These are phyloP conservation scores for Carpinus fangiana DNA, from an alignment of 306 rosid species.

Conservation along the genomic window DNA sequence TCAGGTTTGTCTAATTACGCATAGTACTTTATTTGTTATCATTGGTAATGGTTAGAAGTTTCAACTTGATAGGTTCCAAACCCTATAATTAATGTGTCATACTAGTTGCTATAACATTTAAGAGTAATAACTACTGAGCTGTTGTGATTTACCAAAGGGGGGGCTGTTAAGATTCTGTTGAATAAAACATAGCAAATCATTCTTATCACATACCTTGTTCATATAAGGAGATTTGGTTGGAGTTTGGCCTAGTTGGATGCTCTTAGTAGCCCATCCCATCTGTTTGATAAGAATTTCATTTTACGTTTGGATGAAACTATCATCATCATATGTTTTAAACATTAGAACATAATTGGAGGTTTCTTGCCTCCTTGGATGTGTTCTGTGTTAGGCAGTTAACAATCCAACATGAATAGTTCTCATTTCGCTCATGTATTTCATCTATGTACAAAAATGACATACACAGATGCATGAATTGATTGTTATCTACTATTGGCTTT, in stretches of 20 bases:
- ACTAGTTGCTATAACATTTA: constrained; percentile 5
- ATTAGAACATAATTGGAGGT: not conserved
- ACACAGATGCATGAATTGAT: not conserved
- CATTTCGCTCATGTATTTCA: not conserved
- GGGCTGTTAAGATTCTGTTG: not conserved
- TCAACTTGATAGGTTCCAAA: constrained; percentile 6
- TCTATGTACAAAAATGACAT: not conserved
- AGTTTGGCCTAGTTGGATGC: not conserved
- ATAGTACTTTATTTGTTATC: constrained; percentile 14
- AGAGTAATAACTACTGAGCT: not conserved
- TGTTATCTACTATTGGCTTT: not conserved
- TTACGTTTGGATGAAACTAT: not conserved
- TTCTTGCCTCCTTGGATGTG: not conserved
- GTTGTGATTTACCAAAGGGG: not conserved
- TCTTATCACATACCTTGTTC: not conserved
- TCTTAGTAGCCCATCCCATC: not conserved
- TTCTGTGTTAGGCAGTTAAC: not conserved
- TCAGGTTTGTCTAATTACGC: constrained; percentile 52
- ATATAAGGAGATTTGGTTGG: not conserved
- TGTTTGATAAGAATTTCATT: not conserved
- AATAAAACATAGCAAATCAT: not conserved
- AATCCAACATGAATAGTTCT: not conserved
- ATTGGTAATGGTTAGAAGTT: constrained; percentile 5
- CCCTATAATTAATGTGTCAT: constrained; percentile 11
- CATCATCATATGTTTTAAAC: not conserved